Conservation (phyloP, 495 filamentous ascomycete genomes). For the Chaetomium tenue region DNA sequence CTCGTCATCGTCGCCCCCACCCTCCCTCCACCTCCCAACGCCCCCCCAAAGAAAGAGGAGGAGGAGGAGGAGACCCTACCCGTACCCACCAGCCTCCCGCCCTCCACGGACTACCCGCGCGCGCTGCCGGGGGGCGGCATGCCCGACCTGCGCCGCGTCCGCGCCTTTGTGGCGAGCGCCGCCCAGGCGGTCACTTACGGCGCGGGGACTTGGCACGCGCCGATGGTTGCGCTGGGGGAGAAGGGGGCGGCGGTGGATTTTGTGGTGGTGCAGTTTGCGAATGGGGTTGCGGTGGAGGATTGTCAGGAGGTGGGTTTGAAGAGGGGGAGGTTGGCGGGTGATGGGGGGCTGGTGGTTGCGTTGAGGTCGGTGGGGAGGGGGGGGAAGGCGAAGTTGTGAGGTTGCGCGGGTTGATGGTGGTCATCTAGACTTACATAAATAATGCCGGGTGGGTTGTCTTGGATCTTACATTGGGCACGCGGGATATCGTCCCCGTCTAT, state of each 20-base stretch:
- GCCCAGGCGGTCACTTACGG: slow-evolving; percentile 88
- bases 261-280: slow-evolving; percentile 84
- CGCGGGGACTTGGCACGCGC: slow-evolving; percentile 93
- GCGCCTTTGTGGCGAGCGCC: slow-evolving; percentile 76
- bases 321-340: slow-evolving; percentile 30
- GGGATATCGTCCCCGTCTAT: no score
- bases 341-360: slow-evolving; percentile 15
- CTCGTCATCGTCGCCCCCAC: slow-evolving; percentile 92
- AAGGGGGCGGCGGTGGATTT: slow-evolving; percentile 65
- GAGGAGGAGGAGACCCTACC: not conserved
- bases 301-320: slow-evolving; percentile 75
- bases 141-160: slow-evolving; percentile 68
- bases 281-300: slow-evolving; percentile 81
- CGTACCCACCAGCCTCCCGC: slow-evolving; percentile 13
- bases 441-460: no score
- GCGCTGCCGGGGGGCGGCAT: slow-evolving; percentile 56
- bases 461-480: no score
- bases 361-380: slow-evolving; percentile 4
- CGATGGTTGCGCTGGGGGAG: slow-evolving; percentile 83
- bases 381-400: slow-evolving; percentile 2
- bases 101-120: slow-evolving; percentile 4
- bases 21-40: slow-evolving; percentile 28
- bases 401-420: not conserved
- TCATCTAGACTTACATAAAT: no score
- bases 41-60: not conserved